Evolutionary conservation across 345 rosid species (phyloP), one percentile per base, ranked within the genome.

Genomic region (Rhizophora apiculata): DNA sequence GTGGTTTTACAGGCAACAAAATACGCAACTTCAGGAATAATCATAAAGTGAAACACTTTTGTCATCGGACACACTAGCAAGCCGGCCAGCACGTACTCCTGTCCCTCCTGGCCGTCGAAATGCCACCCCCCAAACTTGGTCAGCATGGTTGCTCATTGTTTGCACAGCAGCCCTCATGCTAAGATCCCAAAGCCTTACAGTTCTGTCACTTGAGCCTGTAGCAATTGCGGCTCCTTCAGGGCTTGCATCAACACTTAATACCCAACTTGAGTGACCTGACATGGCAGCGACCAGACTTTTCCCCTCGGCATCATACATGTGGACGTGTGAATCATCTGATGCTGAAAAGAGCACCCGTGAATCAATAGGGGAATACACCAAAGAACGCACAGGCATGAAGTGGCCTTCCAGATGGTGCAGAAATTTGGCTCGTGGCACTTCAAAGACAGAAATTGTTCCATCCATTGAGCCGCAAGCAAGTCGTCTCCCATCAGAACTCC

Each of bases 201-300:
- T 90, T 77, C 88, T 84, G 75, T 95, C 99, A 65, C 98, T 92
- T 6, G 97, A 95, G 6, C 98, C 99, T 0, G 99, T 90, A 0
- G 93, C 98, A 67, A 92, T 77, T 6, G 96, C 93, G 20, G 80
- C 84, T 37, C 97, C 98, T 61, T 95, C 97, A 0, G 98, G 98
- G 82, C 96, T 90, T 32, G 90, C 92, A 70, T 92, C 98, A 21
- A 95, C 90, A 19, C 96, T 92, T 81, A 92, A 73, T 54, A 95
- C 99, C 97, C 97, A 92, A 74, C 97, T 83, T 13, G 91, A 79
- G 71, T 95, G 97, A 34, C 97, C 98, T 0, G 98, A 90, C 97
- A 92, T 85, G 61, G 97, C 90, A 31, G 89, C 87, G 0, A 84
- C 56, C 54, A 90, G 69, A 9, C 83, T 84, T 69, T 90, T 92